Conservation (phyloP, 129 eudicot genomes). For the Deinandra increscens region DNA sequence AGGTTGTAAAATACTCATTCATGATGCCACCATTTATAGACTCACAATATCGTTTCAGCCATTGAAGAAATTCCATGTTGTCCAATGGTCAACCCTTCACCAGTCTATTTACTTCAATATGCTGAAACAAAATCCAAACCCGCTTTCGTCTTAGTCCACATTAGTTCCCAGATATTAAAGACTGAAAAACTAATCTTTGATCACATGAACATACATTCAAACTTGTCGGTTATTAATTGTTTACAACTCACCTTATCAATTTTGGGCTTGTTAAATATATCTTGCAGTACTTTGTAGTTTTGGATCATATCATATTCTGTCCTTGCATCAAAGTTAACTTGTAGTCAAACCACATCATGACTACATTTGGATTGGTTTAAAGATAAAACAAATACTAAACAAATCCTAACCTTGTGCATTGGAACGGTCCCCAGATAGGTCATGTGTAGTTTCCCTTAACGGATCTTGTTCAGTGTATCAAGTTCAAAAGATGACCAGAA, state of each 20-base stretch:
- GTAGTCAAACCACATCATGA: constrained; percentile 23
- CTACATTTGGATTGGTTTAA: not conserved
- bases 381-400: constrained; percentile 3
- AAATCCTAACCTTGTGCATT: constrained; percentile 71
- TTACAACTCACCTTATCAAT: constrained; percentile 58
- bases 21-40: constrained; percentile 89
- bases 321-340: constrained; percentile 91
- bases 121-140: constrained; percentile 50
- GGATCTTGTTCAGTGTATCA: too few relatives aligned
- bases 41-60: constrained; percentile 96
- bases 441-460: too few relatives aligned
- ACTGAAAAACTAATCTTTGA: not conserved
- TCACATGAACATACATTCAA: constrained; percentile 4
- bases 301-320: constrained; percentile 96
- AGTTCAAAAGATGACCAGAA: too few relatives aligned
- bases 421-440: constrained; percentile 86
- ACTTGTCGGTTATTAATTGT: not conserved
- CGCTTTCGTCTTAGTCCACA: not conserved
- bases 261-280: constrained; percentile 84
- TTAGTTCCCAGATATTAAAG: too few relatives aligned
- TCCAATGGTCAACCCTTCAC: constrained; percentile 91
- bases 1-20: constrained; percentile 60
- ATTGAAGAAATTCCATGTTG: constrained; percentile 90
- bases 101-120: constrained; percentile 85
- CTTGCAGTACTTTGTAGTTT: constrained; percentile 92